Evolutionary conservation across 2,329 filamentous ascomycete genomes (phyloP).

Genomic region (Diaporthe sp.): DNA sequence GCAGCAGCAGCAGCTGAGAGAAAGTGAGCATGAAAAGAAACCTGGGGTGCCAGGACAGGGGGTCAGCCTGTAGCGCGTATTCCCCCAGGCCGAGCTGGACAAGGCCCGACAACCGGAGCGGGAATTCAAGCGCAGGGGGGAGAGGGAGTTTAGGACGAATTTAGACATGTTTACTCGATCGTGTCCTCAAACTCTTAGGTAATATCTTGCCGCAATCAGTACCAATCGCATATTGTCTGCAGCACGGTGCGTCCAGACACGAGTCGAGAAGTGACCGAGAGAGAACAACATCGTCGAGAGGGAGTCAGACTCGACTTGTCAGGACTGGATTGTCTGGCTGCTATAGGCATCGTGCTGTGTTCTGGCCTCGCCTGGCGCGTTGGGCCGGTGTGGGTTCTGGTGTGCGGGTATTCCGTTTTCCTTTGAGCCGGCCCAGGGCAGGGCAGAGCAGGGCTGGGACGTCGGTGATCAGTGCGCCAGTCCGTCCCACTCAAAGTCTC

Average conservation of each 20-base stretch:
- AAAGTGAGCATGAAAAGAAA: not conserved
- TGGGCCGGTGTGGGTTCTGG: slow-evolving; percentile 5
- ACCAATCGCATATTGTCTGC: not conserved
- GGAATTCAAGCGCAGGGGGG: slow-evolving; percentile 20
- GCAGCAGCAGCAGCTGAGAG: not conserved
- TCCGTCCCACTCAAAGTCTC: not conserved
- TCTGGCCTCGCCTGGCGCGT: not conserved
- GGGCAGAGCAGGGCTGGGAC: not conserved
- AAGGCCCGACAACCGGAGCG: slow-evolving; percentile 16
- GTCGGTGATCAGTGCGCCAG: slow-evolving; percentile 15
- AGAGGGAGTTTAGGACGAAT: not conserved
- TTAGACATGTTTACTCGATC: slow-evolving; percentile 25
- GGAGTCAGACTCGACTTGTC: too few relatives aligned
- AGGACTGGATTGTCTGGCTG: too few relatives aligned
- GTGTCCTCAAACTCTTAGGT: slow-evolving; percentile 27
- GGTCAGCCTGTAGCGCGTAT: not conserved
- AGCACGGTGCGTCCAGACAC: not conserved
- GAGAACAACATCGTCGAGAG: too few relatives aligned
- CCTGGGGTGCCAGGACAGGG: not conserved
- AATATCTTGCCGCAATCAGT: slow-evolving; percentile 22
- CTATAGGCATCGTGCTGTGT: slow-evolving; percentile 18
- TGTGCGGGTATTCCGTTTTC: not conserved
- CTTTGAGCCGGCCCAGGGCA: slow-evolving; percentile 5
- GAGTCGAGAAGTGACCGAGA: slow-evolving; percentile 4
- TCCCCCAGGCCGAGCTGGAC: not conserved